These are phyloP conservation scores for Hortiboletus rubellus DNA, from an alignment of 1,284 basidiomycete genomes.

Conservation along the genomic window DNA sequence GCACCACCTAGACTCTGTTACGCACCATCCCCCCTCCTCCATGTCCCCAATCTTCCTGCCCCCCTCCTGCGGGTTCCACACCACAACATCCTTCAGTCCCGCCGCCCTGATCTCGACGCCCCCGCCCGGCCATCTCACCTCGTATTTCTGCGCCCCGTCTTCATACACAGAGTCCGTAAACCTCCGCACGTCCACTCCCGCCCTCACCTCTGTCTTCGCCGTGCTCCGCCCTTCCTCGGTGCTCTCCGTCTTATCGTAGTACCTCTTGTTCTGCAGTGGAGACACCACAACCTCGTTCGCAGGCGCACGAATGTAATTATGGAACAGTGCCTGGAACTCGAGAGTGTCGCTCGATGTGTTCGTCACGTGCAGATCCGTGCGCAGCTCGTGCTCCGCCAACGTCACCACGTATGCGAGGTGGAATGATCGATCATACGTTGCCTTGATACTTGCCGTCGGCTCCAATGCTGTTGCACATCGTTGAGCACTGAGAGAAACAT, in stretches of 20 bases:
- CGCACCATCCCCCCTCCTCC: constrained; percentile 82
- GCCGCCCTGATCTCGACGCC: constrained; percentile 57
- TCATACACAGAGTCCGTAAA: constrained; percentile 79
- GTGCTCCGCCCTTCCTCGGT: constrained; percentile 49
- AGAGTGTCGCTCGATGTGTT: constrained; percentile 62
- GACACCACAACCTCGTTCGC: constrained; percentile 56
- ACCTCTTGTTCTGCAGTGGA: constrained; percentile 61
- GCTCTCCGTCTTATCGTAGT: constrained; percentile 76
- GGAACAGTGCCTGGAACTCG: constrained; percentile 85
- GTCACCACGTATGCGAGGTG: constrained; percentile 78
- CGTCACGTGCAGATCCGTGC: constrained; percentile 76
- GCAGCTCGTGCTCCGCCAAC: constrained; percentile 70
- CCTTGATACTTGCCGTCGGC: constrained; percentile 57
- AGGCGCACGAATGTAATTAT: constrained; percentile 80
- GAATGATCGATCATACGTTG: constrained; percentile 63
- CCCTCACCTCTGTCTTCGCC: constrained; percentile 62
- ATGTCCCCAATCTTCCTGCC: constrained; percentile 81
- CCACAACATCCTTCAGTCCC: constrained; percentile 74
- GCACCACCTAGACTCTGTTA: no score
- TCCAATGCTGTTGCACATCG: constrained; percentile 49
- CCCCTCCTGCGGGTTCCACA: constrained; percentile 83
- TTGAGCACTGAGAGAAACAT: constrained; percentile 3
- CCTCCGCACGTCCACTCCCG: constrained; percentile 59
- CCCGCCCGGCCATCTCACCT: constrained; percentile 59
- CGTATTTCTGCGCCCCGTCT: constrained; percentile 55